phyloP scores from a whole-genome alignment of 768 basidiomycete species.

The Hydnomerulius pinastri region DNA sequence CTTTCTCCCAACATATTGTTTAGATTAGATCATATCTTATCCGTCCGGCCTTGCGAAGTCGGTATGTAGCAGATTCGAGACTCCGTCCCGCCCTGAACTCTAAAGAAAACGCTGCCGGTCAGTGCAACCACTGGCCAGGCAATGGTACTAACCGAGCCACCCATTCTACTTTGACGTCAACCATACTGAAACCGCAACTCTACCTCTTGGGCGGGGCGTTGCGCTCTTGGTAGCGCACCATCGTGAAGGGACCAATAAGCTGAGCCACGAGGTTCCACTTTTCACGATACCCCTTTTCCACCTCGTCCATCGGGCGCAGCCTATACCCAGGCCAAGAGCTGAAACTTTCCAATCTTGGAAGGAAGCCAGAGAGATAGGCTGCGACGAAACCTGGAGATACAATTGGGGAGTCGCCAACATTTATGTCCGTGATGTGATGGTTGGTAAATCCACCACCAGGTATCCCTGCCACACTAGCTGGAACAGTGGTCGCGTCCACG shows the following conservation, averaged over 20 bases:
- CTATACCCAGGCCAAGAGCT: neutral
- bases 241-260: neutral
- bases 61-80: too few species aligned
- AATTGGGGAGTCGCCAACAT: neutral
- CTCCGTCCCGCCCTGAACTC: too few species aligned
- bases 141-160: too few species aligned
- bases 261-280: neutral
- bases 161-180: too few species aligned
- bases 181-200: too few species aligned
- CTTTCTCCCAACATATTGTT: too few species aligned
- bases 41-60: too few species aligned
- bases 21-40: too few species aligned
- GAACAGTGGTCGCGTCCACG: neutral
- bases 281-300: neutral
- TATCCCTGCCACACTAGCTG: neutral
- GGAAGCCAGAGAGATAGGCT: neutral
- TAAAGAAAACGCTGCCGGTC: too few species aligned
- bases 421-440: neutral
- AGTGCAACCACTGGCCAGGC: too few species aligned
- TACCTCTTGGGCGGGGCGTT: neutral
- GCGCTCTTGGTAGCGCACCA: neutral
- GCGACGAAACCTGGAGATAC: neutral
- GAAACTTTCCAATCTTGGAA: neutral
- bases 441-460: neutral
- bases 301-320: neutral